phyloP scores from a whole-genome alignment of 352 stramenopile species.

The Achlya hypogyna region DNA sequence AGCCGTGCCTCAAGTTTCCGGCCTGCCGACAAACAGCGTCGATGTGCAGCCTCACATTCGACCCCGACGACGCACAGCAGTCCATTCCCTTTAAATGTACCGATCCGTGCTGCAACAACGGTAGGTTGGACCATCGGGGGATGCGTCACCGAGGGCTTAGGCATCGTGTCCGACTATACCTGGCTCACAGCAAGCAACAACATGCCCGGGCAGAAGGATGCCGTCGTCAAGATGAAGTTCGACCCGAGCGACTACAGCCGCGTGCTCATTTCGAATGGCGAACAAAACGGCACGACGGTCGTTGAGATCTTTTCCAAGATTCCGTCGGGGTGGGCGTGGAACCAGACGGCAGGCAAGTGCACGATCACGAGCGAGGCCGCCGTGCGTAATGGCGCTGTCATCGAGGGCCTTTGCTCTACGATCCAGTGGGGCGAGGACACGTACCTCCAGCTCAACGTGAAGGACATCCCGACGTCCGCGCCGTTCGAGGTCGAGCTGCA shows the following conservation, averaged over 20 bases:
- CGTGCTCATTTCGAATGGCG: slow-evolving; percentile 59
- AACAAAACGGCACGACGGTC: slow-evolving; percentile 43
- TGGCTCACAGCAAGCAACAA: slow-evolving; percentile 47
- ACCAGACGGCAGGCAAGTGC: background rate
- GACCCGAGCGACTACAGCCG: slow-evolving; percentile 57
- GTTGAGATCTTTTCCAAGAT: slow-evolving; percentile 22
- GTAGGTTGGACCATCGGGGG: background rate
- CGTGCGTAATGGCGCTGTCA: background rate
- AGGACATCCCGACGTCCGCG: background rate
- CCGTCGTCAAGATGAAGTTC: slow-evolving; percentile 63
- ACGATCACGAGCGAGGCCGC: background rate
- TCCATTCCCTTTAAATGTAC: slow-evolving; percentile 44
- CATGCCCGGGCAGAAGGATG: slow-evolving; percentile 60
- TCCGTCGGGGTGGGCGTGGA: slow-evolving; percentile 3
- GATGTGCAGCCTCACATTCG: background rate
- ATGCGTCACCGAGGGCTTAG: slow-evolving; percentile 14
- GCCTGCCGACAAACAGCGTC: slow-evolving; percentile 32
- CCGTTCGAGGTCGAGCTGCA: slow-evolving; percentile 52
- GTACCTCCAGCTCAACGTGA: slow-evolving; percentile 45
- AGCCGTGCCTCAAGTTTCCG: slow-evolving; percentile 70
- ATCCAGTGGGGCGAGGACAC: slow-evolving; percentile 10
- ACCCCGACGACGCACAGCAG: background rate
- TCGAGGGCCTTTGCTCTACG: background rate
- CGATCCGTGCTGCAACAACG: slow-evolving; percentile 46
- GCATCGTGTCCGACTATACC: slow-evolving; percentile 56